Base-by-base conservation (phyloP, 371 early-diverging fungal genomes). In the Ordospora colligata region DNA sequence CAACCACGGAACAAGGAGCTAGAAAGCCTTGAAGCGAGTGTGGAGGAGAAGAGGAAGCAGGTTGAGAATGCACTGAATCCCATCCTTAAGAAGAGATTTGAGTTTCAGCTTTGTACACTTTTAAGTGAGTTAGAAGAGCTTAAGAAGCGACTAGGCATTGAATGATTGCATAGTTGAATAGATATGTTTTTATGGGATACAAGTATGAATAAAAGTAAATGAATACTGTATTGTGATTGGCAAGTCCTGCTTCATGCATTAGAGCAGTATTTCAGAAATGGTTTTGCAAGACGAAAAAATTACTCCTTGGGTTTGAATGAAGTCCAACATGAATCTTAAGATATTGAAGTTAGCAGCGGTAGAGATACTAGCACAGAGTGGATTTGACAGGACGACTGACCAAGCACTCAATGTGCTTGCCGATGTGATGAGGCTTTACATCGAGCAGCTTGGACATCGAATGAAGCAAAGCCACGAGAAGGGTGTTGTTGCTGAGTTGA, bases 81-180 rank as follows among this genome's bases (percentile, higher is more conserved):
- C 2, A 81, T 83, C 46, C 63, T 83, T 8, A 77, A 80, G 69
- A 80, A 80, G 71, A 77, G 82, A 50, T 83, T 83, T 71, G 45
- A 72, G 42, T 68, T 69, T 21, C 69, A 58, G 32, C 46, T 82
- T 19, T 47, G 40, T 12, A 54, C 25, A 14, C 44, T 83, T 22
- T 40, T 76, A 42, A 54, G 74, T 17, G 78, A 78, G 64, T 45
- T 77, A 21, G 74, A 79, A 50, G 73, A 75, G 0, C 12, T 72
- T 22, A 51, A 58, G 58, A 58, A 37, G 37, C 14, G 40, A 3
- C 10, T 58, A 17, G 58, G 19, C 7, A 14, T 14, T 8, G 58
- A 58, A 37, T 58, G 17, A 37, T 2, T 32, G 32, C 32, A 5
- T 5, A 32, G 5, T 5, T 32, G 32, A 32, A 32, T 32, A 5